Base-by-base conservation (phyloP, 1,284 basidiomycete species). In the Mycena citricolor region DNA sequence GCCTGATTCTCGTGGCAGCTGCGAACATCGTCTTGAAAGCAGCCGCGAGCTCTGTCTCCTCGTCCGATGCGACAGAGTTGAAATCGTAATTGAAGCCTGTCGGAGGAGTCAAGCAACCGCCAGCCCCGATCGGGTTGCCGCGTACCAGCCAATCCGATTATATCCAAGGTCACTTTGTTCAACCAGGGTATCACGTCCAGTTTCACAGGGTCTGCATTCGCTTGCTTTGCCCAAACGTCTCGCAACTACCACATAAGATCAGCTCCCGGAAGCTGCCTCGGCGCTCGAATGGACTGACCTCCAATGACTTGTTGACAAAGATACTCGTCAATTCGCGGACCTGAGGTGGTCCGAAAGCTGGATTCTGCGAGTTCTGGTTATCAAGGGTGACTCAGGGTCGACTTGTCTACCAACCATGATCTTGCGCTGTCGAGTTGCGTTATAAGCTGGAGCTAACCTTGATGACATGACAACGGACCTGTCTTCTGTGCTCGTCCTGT, bases 51-150 rank as follows among this genome's bases (percentile, higher is more conserved):
- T 48, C 6, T 74, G 71, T 77, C 12, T 55, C 58, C 10, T 59
- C 55, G 2, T 52, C 48, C 23, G 20, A 6, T 20, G 65, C 64
- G 20, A 82, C 57, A 0, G 77, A 64, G 25, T 81, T 64, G 58
- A 90, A 86, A 12, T 77, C 60, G 56, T 86, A 86, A 57, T 78
- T 74, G 59, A 89, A 89, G 1, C 83, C 76, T 77, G 17, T 4
- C 12, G 19, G 8, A 10, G 6, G 20, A n/a, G n/a, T n/a, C n/a
- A n/a, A n/a, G 30, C 8, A 21, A 11, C 22, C 11, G 29, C 19
- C 12, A 36, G 26, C n/a, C 24, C 33, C 19, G 19, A 26, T 14
- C 38, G 14, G 7, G 33, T 12, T 6, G 24, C 14, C 17, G 43
- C 56, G 13, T 47, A 73, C 82, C 83, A 19, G 83, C 79, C n/a